A percentile compares a stretch with the other conserved stretches of the same genome.
Conservation (phyloP, 495 filamentous ascomycete species). For the Xylaria curta region DNA sequence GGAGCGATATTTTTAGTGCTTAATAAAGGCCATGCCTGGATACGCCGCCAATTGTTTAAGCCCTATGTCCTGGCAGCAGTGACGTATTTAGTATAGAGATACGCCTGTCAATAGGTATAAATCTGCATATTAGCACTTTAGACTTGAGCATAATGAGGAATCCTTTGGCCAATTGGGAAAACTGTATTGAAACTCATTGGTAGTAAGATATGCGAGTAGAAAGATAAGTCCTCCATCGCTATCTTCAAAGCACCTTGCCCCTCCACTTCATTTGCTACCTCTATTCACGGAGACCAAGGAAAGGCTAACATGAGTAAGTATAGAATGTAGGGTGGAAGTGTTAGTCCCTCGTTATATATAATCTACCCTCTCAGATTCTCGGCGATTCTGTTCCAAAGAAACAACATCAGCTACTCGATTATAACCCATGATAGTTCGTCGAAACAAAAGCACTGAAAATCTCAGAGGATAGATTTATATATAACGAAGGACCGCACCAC, state of each 20-base stretch:
- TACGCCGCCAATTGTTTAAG: neutral
- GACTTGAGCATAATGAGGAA: neutral
- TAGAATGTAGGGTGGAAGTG: neutral
- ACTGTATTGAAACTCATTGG: neutral
- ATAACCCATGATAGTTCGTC: neutral
- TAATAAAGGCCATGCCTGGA: too few species aligned
- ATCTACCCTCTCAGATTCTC: neutral
- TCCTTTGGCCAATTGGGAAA: neutral
- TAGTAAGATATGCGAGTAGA: neutral
- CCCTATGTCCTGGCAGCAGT: neutral
- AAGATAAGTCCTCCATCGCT: neutral
- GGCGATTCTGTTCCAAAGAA: neutral
- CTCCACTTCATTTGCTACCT: neutral
- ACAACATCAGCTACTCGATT: neutral
- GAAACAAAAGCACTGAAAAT: too few species aligned
- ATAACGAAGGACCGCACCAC: too few species aligned
- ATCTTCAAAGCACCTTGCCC: neutral
- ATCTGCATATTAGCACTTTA: neutral
- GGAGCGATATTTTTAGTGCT: neutral
- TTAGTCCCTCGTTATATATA: neutral
- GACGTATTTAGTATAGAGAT: neutral
- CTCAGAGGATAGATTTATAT: too few species aligned
- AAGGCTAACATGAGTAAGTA: neutral
- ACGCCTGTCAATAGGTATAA: neutral
- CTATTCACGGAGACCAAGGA: neutral